Base-by-base conservation (phyloP, 805 yeast species). In the Crinitomyces ghanaensis region DNA sequence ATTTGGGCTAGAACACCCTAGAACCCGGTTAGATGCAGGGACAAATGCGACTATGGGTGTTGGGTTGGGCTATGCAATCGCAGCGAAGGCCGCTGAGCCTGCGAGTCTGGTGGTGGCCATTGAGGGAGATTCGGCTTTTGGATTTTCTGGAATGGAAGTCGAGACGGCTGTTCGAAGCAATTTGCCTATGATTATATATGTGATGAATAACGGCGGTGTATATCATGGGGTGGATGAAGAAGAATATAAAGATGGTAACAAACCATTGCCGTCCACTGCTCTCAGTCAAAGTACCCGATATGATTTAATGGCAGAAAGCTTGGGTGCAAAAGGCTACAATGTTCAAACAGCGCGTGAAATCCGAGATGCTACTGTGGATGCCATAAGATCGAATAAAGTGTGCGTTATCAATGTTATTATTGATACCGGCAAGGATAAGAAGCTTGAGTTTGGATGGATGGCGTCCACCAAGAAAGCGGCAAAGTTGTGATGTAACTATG, bases 21-120 rank as follows among this genome's bases (percentile, higher is more conserved):
- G 66, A 38, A 66, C 60, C 14, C 53, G 82, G 24, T 53, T 77
- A 15, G 86, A 77, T 46, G 81, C 82, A 2, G 85, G 84, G 4
- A 77, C 84, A 0, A 74, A 73, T 53, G 83, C 82, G 1, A 77
- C 84, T 0, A 78, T 77, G 85, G 86, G 86, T 3, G 60, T 77
- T 20, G 86, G 84, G 0, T 36, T 77, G 12, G 82, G 83, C 0
- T 77, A 77, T 45, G 77, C 79, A 1, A 68, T 77, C 40, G 74
- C 81, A 1, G 68, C 81, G 2, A 73, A 70, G 42, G 54, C 54
- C 1, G 61, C 70, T 0, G 37, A 56, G 8, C 72, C 72, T 1
- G 45, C 54, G 0, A 56, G 61, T 27, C 51, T 57, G 4, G 72
- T 75, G 0, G 53, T 78, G 3, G 70, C 77, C 5, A 70, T 77